Conservation (phyloP, 208 protist genomes). For the Acanthamoeba sp. region DNA sequence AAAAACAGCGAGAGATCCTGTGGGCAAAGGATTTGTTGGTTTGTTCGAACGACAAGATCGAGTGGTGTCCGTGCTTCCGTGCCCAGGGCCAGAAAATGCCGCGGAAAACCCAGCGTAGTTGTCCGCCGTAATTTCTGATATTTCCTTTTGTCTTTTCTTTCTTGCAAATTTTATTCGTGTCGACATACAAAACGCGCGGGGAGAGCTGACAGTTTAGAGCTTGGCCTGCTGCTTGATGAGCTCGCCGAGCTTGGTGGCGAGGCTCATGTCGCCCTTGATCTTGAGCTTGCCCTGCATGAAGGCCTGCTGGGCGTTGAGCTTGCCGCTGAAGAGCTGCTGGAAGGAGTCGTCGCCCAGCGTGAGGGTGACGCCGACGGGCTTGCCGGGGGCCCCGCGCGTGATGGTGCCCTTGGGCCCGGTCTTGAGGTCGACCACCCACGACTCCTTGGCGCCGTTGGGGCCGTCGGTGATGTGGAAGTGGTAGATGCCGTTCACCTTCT, state of each 20-base stretch:
- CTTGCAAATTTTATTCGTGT: too few relatives aligned
- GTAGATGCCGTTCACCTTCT: constrained; percentile 80
- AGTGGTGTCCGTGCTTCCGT: too few relatives aligned
- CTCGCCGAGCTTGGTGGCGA: constrained; percentile 81
- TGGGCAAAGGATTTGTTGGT: too few relatives aligned
- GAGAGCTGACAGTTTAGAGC: constrained; percentile 69
- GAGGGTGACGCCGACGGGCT: constrained; percentile 76
- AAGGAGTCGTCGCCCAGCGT: constrained; percentile 73
- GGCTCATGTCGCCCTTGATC: constrained; percentile 82
- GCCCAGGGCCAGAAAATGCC: too few relatives aligned
- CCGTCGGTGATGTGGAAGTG: constrained; percentile 74
- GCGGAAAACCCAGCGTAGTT: too few relatives aligned
- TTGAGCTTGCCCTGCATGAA: constrained; percentile 83
- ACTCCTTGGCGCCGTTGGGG: not conserved
- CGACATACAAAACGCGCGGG: too few relatives aligned
- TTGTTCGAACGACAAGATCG: too few relatives aligned
- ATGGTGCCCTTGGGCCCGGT: constrained; percentile 10
- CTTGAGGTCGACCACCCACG: constrained; percentile 73
- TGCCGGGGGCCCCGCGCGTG: not conserved
- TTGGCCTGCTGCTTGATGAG: constrained; percentile 74
- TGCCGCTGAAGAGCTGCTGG: constrained; percentile 63
- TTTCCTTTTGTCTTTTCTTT: too few relatives aligned
- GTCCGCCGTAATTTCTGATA: too few relatives aligned
- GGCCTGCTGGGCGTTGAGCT: constrained; percentile 78
- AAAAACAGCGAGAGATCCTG: too few relatives aligned